Conservation (phyloP, 2,329 filamentous ascomycete genomes). For the Microsporum audouinii region DNA sequence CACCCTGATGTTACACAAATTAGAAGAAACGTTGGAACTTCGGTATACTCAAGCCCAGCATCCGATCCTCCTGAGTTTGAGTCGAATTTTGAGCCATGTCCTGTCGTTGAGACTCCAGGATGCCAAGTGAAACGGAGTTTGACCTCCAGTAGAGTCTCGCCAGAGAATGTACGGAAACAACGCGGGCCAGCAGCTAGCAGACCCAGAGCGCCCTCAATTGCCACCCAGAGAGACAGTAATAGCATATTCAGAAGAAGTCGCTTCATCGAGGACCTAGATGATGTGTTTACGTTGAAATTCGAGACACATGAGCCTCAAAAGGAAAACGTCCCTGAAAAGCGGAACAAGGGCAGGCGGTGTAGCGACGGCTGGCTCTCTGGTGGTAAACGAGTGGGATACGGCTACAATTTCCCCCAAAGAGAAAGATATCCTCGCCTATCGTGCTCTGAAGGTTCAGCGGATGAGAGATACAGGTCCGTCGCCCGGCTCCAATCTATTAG, state of each 20-base stretch:
- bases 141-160: not conserved
- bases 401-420: constrained; percentile 26
- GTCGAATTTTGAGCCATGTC: not conserved
- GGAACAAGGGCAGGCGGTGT: constrained; percentile 5
- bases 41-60: not conserved
- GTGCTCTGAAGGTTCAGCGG: not conserved
- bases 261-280: constrained; percentile 26
- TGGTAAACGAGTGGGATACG: constrained; percentile 31
- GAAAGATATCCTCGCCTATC: not conserved
- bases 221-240: not conserved
- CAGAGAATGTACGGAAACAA: not conserved
- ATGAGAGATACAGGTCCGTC: not conserved
- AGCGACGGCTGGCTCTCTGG: constrained; percentile 35
- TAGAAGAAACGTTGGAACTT: not conserved
- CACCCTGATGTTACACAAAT: not conserved
- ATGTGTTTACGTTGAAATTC: not conserved
- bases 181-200: not conserved
- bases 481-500: not conserved
- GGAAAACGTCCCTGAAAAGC: not conserved
- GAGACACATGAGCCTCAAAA: not conserved
- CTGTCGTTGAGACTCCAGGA: not conserved
- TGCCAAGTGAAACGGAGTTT: not conserved
- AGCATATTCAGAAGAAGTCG: constrained; percentile 18
- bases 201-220: not conserved
- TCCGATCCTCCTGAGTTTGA: not conserved